Evolutionary conservation across 108 stramenopile genomes (phyloP).

Genomic region (Craspedostauros australis): DNA sequence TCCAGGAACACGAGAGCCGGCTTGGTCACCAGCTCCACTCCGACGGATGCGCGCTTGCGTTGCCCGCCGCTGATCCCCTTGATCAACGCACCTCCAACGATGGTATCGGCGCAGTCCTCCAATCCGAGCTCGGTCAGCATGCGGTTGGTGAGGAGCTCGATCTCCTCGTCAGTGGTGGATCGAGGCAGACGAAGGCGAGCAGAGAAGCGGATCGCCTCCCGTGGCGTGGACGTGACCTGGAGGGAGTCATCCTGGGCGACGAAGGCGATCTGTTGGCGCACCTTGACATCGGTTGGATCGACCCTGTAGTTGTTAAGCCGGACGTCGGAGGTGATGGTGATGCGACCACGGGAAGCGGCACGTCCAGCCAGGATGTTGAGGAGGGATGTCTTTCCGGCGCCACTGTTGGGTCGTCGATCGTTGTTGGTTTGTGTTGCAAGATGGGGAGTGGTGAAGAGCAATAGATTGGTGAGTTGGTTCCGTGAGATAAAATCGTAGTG

Average conservation of each 20-base stretch:
- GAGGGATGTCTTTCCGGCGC: conserved; percentile 72
- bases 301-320: conserved; percentile 58
- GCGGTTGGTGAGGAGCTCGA: conserved; percentile 49
- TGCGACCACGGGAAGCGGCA: conserved; percentile 19
- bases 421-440: background rate
- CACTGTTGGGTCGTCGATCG: background rate
- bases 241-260: conserved; percentile 83
- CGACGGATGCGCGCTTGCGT: conserved; percentile 66
- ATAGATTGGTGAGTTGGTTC: no score
- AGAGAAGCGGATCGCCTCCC: conserved; percentile 81
- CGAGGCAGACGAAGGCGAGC: conserved; percentile 70
- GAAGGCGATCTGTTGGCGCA: conserved; percentile 77
- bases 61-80: conserved; percentile 77
- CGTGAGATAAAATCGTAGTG: no score
- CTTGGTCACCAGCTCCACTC: conserved; percentile 67
- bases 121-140: conserved; percentile 78
- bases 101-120: conserved; percentile 56
- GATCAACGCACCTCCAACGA: conserved; percentile 58
- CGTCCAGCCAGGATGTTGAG: conserved; percentile 79
- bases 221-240: conserved; percentile 72
- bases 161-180: conserved; percentile 42
- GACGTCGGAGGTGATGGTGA: conserved; percentile 49
- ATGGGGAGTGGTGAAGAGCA: no score
- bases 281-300: conserved; percentile 54
- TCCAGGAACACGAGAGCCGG: conserved; percentile 61